Evolutionary conservation across 2,329 filamentous ascomycete genomes (phyloP).

Genomic region (Conoideocrella luteorostrata): DNA sequence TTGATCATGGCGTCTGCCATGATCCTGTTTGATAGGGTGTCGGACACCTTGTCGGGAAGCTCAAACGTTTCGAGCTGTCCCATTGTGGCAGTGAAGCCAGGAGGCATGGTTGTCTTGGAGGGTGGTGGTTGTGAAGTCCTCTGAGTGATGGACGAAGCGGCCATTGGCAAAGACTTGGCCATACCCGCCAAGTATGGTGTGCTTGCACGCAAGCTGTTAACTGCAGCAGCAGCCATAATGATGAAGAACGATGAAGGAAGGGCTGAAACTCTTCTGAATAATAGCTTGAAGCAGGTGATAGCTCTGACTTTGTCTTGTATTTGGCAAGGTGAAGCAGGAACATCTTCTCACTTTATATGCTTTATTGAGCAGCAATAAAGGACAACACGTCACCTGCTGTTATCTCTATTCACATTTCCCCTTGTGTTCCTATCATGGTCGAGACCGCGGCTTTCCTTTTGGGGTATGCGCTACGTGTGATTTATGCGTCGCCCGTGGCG

Average conservation of each 20-base stretch:
- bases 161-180: not conserved
- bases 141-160: not conserved
- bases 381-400: no score
- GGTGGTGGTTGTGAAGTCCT: not conserved
- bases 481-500: no score
- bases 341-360: no score
- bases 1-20: slow-evolving; percentile 34
- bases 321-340: no score
- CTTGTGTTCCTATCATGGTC: no score
- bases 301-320: no score
- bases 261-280: no score
- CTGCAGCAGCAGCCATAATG: slow-evolving; percentile 6
- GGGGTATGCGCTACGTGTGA: no score
- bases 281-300: no score
- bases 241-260: not conserved
- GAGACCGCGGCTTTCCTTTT: no score
- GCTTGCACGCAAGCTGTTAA: not conserved
- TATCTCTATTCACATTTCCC: no score
- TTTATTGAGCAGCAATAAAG: no score
- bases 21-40: slow-evolving; percentile 24
- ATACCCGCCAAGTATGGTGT: not conserved
- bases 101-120: slow-evolving; percentile 16
- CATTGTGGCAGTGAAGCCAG: slow-evolving; percentile 18
- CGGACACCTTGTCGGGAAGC: slow-evolving; percentile 31
- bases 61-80: slow-evolving; percentile 33